These are phyloP conservation scores for Chaetomidium leptoderma DNA, from an alignment of 495 filamentous ascomycete genomes.

Conservation along the genomic window DNA sequence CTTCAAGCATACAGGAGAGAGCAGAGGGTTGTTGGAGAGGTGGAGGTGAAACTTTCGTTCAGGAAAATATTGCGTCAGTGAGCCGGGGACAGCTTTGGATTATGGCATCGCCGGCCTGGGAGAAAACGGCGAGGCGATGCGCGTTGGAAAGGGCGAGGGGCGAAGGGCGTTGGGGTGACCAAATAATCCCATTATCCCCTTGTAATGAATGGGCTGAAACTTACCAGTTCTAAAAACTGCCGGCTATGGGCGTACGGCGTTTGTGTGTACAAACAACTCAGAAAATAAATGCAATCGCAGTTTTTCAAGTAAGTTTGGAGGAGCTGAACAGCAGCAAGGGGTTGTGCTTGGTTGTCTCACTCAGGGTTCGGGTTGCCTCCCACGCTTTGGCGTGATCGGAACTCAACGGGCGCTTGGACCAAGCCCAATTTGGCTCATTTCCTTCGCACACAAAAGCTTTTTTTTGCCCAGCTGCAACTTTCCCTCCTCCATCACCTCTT, in stretches of 20 bases:
- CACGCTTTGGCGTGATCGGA: background rate
- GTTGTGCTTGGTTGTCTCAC: too few species aligned
- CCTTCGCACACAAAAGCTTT: conserved; percentile 16
- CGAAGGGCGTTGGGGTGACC: background rate
- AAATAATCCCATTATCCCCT: conserved; percentile 8
- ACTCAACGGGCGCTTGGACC: conserved; percentile 5
- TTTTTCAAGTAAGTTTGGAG: too few species aligned
- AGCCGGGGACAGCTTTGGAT: background rate
- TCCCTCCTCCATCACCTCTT: conserved; percentile 1
- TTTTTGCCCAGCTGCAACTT: background rate
- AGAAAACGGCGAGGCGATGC: background rate
- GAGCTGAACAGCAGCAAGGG: too few species aligned
- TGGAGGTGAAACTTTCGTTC: conserved; percentile 4
- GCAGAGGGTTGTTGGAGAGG: background rate
- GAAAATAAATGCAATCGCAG: background rate
- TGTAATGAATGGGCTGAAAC: conserved; percentile 13
- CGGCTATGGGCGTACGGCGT: conserved; percentile 10
- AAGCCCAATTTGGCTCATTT: conserved; percentile 7
- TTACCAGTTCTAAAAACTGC: background rate
- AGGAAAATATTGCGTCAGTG: background rate
- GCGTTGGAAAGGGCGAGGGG: background rate
- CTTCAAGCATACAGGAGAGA: conserved; percentile 6
- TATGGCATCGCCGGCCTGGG: background rate
- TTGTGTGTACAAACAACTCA: too few species aligned
- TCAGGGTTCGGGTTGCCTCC: background rate